Evolutionary conservation across 768 basidiomycete species (phyloP).

Genomic region (Podaxis pistillaris): DNA sequence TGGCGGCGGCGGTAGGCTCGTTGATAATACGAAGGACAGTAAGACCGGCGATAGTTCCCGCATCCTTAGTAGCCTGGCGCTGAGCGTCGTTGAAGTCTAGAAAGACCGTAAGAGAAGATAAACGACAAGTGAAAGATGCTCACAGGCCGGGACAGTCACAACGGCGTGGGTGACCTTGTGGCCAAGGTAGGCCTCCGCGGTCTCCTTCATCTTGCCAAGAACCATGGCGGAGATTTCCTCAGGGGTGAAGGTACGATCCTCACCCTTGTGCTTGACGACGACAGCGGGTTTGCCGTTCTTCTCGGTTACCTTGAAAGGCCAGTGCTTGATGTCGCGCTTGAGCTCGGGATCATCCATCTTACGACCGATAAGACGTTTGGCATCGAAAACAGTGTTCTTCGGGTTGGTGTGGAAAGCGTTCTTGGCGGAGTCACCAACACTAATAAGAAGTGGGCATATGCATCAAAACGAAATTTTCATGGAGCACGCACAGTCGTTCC

Average conservation of each 20-base stretch:
- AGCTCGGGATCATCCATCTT: slow-evolving; percentile 80
- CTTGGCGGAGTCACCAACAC: slow-evolving; percentile 94
- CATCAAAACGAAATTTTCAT: neutral
- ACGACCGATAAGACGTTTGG: slow-evolving; percentile 92
- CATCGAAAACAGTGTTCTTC: slow-evolving; percentile 92
- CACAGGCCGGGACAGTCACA: slow-evolving; percentile 95
- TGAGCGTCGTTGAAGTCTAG: slow-evolving; percentile 98
- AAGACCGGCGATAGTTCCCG: slow-evolving; percentile 92
- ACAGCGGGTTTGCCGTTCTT: slow-evolving; percentile 81
- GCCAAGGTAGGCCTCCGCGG: slow-evolving; percentile 96
- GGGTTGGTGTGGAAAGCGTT: slow-evolving; percentile 94
- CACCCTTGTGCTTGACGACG: slow-evolving; percentile 75
- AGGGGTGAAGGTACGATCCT: slow-evolving; percentile 80
- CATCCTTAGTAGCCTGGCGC: slow-evolving; percentile 98
- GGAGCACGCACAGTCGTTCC: slow-evolving; percentile 57
- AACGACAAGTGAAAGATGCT: slow-evolving; percentile 23
- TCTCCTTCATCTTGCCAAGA: slow-evolving; percentile 98
- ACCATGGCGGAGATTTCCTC: slow-evolving; percentile 98
- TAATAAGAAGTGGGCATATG: slow-evolving; percentile 18
- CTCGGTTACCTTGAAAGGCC: slow-evolving; percentile 83
- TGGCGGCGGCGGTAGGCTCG: slow-evolving; percentile 95
- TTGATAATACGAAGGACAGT: slow-evolving; percentile 97
- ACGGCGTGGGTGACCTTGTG: slow-evolving; percentile 96
- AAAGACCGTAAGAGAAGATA: slow-evolving; percentile 15
- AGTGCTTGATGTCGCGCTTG: slow-evolving; percentile 84